Evolutionary conservation across 2,329 filamentous ascomycete genomes (phyloP), one percentile per base, ranked within the genome.

Genomic region (Mycosphaerelloides madeirae): DNA sequence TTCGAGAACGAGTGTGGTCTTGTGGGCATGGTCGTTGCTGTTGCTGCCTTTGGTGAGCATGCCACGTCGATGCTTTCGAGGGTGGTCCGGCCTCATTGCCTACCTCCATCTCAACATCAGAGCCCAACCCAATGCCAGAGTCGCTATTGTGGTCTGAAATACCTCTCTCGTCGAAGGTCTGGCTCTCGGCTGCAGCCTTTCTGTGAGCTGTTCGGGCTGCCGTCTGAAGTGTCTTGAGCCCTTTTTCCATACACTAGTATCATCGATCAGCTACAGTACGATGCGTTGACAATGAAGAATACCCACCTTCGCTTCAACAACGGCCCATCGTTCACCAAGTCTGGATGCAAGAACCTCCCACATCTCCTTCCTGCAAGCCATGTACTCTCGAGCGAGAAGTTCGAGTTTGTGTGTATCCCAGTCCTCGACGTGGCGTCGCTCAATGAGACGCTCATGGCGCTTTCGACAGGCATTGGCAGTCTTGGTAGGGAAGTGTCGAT

Each of bases 401-500:
- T 91, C 85, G 18, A 90, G 73, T 70, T 86, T 86, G 54, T 82
- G 73, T 15, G 78, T 78, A 58, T 91, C 85, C 83, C 87, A 93
- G 59, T 90, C 84, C 57, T 87, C 83, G 37, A 81, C 79, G 46
- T 82, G 81, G 62, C 73, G 62, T 54, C 83, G 80, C 68, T 91
- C 85, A 75, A 91, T 83, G 54, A 95, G 71, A 31, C 88, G 78
- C 68, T 95, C 88, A 59, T 94, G 87, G 43, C 88, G 80, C 70
- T 95, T 95, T 53, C 88, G 85, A 68, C 88, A 95, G 14, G 89
- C 89, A 64, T 93, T 93, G 46, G 84, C 68, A 11, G 76, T 76
- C 72, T 95, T 95, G 63, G 69, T 75, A 1, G 83, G 84, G 64
- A 95, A 95, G 67, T 87, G 80, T 50, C 76, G 79, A 49, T 75